Conservation (phyloP, 2,329 filamentous ascomycete genomes). For the Fusarium multiceps region DNA sequence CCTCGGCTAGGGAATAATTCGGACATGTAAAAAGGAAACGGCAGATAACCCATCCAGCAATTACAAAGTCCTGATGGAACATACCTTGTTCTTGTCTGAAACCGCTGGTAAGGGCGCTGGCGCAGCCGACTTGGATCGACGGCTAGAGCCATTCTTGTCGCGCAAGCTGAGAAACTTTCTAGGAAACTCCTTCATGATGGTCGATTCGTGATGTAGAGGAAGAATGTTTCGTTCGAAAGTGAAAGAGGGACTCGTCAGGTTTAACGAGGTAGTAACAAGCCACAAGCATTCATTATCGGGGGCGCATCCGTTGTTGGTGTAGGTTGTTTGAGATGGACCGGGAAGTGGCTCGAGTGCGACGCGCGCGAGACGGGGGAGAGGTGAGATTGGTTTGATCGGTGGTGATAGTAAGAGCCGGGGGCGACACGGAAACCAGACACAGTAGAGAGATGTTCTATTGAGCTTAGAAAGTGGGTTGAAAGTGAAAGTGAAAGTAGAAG, state of each 20-base stretch:
- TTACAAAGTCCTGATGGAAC: conserved; percentile 26
- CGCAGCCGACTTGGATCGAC: conserved; percentile 67
- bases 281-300: conserved; percentile 49
- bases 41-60: background rate
- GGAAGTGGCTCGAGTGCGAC: conserved; percentile 35
- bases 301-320: conserved; percentile 31
- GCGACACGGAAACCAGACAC: background rate
- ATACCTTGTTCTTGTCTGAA: conserved; percentile 60
- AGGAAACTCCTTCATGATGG: conserved; percentile 65
- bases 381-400: conserved; percentile 6
- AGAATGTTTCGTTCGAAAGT: conserved; percentile 5
- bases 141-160: conserved; percentile 69
- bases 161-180: conserved; percentile 77
- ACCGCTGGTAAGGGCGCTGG: conserved; percentile 55
- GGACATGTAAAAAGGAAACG: background rate
- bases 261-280: conserved; percentile 49
- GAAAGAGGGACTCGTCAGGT: conserved; percentile 43
- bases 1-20: background rate
- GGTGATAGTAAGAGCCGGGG: conserved; percentile 3
- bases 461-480: background rate
- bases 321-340: conserved; percentile 24
- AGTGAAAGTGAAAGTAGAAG: conserved; percentile 14
- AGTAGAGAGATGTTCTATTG: background rate
- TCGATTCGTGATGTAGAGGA: conserved; percentile 5
- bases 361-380: conserved; percentile 15